These are phyloP conservation scores for Penicillium sp. DNA, from an alignment of 2,329 filamentous ascomycete genomes.

Conservation along the genomic window DNA sequence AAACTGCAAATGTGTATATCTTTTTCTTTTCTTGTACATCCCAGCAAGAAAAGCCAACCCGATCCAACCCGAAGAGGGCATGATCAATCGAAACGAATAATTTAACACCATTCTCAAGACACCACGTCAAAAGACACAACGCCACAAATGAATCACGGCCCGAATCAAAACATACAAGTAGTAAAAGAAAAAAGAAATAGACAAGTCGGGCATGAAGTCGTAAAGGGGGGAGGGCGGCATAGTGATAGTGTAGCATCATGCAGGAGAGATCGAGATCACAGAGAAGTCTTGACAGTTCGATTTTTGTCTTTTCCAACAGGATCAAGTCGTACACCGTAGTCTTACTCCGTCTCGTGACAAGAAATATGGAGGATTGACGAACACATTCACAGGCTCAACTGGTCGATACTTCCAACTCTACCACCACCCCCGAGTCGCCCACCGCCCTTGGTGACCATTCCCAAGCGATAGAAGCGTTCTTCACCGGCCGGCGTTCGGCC, in stretches of 20 bases:
- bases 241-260: background rate
- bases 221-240: background rate
- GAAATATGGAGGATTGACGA: background rate
- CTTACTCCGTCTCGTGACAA: background rate
- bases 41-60: slow-evolving; percentile 10
- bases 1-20: slow-evolving; percentile 7
- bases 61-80: background rate
- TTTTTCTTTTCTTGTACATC: slow-evolving; percentile 5
- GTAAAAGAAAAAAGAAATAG: background rate
- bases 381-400: slow-evolving; percentile 49
- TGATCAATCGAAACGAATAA: background rate
- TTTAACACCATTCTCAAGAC: slow-evolving; percentile 1
- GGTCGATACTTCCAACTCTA: slow-evolving; percentile 53
- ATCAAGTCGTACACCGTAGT: background rate
- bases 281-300: background rate
- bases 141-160: background rate
- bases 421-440: slow-evolving; percentile 46
- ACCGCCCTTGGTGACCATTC: slow-evolving; percentile 52
- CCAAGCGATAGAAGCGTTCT: slow-evolving; percentile 54
- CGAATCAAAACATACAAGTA: background rate
- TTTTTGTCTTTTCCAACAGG: background rate
- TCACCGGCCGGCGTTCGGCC: slow-evolving; percentile 52
- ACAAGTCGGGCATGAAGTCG: background rate
- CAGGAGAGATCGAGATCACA: background rate
- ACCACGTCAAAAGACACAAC: background rate